A percentile compares a stretch with the other conserved stretches of the same genome.
Conservation (phyloP, 1,284 basidiomycete genomes). For the Austropuccinia psidii region DNA sequence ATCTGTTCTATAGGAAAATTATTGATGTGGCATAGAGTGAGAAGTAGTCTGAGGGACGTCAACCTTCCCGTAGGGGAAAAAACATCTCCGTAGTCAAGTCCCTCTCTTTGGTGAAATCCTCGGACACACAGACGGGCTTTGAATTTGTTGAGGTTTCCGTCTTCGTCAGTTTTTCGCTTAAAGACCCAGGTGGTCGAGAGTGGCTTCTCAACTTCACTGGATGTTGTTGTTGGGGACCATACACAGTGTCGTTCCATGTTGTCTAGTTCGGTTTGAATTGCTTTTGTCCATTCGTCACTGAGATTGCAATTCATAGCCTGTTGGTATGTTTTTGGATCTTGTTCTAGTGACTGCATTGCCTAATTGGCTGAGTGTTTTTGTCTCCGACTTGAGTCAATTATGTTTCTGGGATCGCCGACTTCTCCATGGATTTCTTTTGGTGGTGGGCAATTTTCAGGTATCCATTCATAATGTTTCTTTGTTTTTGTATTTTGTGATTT, state of each 20-base stretch:
- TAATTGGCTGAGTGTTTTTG: too few species aligned
- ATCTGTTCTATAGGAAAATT: constrained; percentile 11
- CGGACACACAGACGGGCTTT: constrained; percentile 8
- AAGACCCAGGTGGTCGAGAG: constrained; percentile 12
- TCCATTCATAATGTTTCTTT: too few species aligned
- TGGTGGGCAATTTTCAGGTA: too few species aligned
- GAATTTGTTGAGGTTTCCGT: background rate
- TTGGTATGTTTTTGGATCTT: constrained; percentile 4
- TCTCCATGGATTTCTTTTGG: too few species aligned
- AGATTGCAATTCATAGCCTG: background rate
- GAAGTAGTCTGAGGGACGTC: background rate
- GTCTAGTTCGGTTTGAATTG: background rate
- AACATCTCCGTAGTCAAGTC: background rate
- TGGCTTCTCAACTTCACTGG: background rate
- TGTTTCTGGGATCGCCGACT: too few species aligned
- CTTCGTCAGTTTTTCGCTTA: background rate
- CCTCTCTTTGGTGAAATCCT: constrained; percentile 1
- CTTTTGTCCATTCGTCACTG: background rate
- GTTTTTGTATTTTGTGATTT: too few species aligned
- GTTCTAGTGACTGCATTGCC: too few species aligned
- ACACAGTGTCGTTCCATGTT: background rate
- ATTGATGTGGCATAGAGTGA: background rate
- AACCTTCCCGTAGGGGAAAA: constrained; percentile 18
- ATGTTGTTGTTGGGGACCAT: too few species aligned
- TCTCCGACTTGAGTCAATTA: too few species aligned